These are phyloP conservation scores for Yamadazyma insecticola DNA, from an alignment of 805 yeast species.

Conservation along the genomic window DNA sequence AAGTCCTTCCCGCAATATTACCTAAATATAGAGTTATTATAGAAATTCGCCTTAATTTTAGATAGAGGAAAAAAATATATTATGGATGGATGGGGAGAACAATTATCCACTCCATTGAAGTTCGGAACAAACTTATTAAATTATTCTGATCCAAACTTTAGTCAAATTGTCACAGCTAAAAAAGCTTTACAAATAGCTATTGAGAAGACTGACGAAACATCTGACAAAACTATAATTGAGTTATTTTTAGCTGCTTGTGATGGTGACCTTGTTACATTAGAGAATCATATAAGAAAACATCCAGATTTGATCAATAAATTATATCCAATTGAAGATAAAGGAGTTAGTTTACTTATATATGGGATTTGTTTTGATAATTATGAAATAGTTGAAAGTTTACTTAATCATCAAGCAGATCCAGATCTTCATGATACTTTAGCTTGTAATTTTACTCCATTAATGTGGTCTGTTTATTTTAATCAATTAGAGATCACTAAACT, in stretches of 20 bases:
- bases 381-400: conserved; percentile 42
- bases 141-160: conserved; percentile 24
- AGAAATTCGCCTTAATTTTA: too few species aligned
- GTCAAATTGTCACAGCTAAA: conserved; percentile 23
- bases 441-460: conserved; percentile 64
- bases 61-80: neutral
- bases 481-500: conserved; percentile 50
- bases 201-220: conserved; percentile 4
- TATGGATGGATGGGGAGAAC: conserved; percentile 22
- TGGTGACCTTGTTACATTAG: conserved; percentile 34
- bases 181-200: conserved; percentile 17
- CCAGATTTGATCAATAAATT: conserved; percentile 18
- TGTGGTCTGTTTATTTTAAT: conserved; percentile 80
- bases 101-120: neutral
- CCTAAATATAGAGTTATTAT: too few species aligned
- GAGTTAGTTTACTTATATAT: conserved; percentile 38
- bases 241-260: conserved; percentile 30
- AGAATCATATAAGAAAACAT: conserved; percentile 17
- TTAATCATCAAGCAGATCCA: conserved; percentile 43
- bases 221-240: conserved; percentile 13
- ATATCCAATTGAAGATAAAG: conserved; percentile 23
- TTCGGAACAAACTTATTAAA: conserved; percentile 9
- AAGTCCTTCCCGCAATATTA: too few species aligned
- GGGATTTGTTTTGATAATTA: conserved; percentile 52
- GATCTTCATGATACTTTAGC: conserved; percentile 47